Base-by-base conservation (phyloP, 805 yeast genomes). In the Debaryomyces tyrocola region DNA sequence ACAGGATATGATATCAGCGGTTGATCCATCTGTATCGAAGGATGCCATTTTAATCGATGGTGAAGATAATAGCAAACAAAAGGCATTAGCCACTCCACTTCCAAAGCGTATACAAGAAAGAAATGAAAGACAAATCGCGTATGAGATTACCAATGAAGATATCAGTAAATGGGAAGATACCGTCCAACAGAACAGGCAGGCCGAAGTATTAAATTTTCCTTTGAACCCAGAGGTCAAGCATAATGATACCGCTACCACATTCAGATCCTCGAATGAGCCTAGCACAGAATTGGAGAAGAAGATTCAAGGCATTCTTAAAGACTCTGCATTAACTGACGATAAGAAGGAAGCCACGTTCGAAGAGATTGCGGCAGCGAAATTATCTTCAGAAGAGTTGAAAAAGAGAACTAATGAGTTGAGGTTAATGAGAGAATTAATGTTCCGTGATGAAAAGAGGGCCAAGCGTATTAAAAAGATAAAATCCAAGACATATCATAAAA, bases 351-450 rank as follows among this genome's bases (percentile, higher is more conserved):
- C 90, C n/a, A 81, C 87, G 4, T 91, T 90, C 65, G 97, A 92
- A 64, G 88, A 91, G 44, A 78, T 90, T 31, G 91, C 88, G 6
- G 82, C 87, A 2, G 90, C 96, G 1, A 84, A 85, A 59, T 69
- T 92, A 64, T 77, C 94, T 0, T 79, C 84, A 21, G 95, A 87
- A 50, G 98, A 94, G 42, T 69, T 92, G 70, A 70, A 73, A 45
- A 82, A 83, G 62, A 78, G 95, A 49, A 85, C 94, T 6, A 80
- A 82, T 48, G 96, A 92, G 67, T 75, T 92, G 55, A 80, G 98
- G 55, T 69, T 87, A 59, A 90, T 90, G 97, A 80, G 99, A 53
- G 99, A 94, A 62, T 78, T 92, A 52, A 89, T 92, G 96, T 94
- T 90, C 72, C 79, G 98, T 58, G 97, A 92, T 58, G 97, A 92